Evolutionary conservation across 768 basidiomycete species (phyloP), one percentile per base, ranked within the genome.

Genomic region (Lentinula sp.): DNA sequence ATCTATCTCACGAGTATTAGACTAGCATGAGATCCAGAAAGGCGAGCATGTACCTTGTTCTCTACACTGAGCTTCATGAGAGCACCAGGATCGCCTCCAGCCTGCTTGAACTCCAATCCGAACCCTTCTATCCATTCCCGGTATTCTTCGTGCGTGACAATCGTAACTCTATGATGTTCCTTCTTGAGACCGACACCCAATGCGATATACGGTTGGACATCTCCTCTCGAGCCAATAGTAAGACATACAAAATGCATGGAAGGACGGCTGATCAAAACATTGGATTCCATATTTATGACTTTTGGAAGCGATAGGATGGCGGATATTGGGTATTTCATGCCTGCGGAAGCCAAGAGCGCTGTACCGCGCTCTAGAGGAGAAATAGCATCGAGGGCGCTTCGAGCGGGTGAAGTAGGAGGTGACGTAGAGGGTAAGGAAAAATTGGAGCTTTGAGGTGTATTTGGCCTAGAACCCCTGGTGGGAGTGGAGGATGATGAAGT

Each of bases 31-130:
- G 18, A 57, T 43, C 54, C 23, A n/a, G 12, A 43, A 3, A n/a
- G 55, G 37, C 32, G 23, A 20, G n/a, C 23, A 41, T 64, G 7
- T 35, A 74, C 76, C 71, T 84, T 74, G 63, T 77, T 74, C 65
- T 81, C 81, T 3, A 78, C 76, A 60, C 76, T 79, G 4, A 88
- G 74, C 66, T 86, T 85, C 86, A 88, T 88, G 68, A 88, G 67
- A 2, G 83, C 82, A 0, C 83, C 85, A 0, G 87, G 86, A 71
- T 89, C 87, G 6, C 86, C 87, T 2, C 87, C 87, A 15, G 86
- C 85, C 39, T 80, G 78, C 32, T 85, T 77, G 70, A 86, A 85
- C 41, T 71, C 73, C 60, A 89, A 75, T 3, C 81, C 84, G 67
- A 84, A 88, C 6, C 82, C 39, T 70, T 73, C 62, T 87, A 76